Conservation (phyloP, 2,329 filamentous ascomycete genomes). For the Didymellaceae sp. region DNA sequence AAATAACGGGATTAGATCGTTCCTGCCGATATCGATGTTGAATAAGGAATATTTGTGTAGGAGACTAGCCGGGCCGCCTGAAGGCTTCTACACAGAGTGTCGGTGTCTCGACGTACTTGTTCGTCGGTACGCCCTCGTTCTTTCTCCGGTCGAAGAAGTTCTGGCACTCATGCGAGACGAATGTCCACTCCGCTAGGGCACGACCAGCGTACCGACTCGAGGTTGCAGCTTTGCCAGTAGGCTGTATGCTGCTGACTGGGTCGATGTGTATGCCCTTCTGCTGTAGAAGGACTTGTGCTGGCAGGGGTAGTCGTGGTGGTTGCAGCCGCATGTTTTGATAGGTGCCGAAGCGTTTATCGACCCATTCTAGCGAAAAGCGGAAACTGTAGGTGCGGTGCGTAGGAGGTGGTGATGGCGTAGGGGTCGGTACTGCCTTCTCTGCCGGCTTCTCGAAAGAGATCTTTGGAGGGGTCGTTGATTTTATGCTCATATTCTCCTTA, state of each 20-base stretch:
- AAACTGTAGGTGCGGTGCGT: conserved; percentile 69
- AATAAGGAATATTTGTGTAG: neutral
- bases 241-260: conserved; percentile 38
- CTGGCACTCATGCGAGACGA: conserved; percentile 79
- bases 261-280: conserved; percentile 40
- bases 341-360: conserved; percentile 62
- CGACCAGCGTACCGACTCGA: conserved; percentile 70
- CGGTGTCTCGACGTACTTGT: conserved; percentile 74
- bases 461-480: conserved; percentile 12
- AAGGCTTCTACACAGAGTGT: conserved; percentile 69
- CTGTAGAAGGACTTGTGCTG: conserved; percentile 71
- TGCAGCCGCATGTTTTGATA: conserved; percentile 69
- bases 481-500: conserved; percentile 28
- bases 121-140: conserved; percentile 71
- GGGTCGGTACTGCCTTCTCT: conserved; percentile 20
- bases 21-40: conserved; percentile 25
- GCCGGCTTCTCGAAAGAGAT: conserved; percentile 5
- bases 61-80: conserved; percentile 51
- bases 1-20: conserved; percentile 30
- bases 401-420: conserved; percentile 57
- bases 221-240: conserved; percentile 45
- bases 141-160: conserved; percentile 79
- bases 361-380: conserved; percentile 75
- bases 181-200: conserved; percentile 78
- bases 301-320: conserved; percentile 71